Percentiles rank a stretch among this genome's conserved stretches.
phyloP scores from a whole-genome alignment of 2,329 filamentous ascomycete genomes.

The Pseudogymnoascus sp. region DNA sequence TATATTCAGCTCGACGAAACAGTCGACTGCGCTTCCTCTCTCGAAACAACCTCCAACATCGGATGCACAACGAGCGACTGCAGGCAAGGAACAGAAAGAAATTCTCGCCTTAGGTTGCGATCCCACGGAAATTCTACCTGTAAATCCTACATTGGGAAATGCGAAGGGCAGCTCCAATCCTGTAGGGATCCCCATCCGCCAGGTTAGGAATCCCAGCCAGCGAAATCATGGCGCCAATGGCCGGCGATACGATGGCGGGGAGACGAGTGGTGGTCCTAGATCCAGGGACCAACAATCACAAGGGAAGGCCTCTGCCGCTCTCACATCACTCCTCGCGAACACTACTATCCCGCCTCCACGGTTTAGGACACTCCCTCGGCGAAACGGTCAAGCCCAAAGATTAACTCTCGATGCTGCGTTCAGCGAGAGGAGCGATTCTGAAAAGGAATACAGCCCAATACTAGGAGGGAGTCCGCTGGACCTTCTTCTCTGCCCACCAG shows the following conservation, averaged over 20 bases:
- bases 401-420: conserved; percentile 53
- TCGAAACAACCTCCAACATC: not conserved
- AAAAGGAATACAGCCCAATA: conserved; percentile 51
- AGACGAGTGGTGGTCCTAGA: not conserved
- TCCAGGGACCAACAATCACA: not conserved
- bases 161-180: conserved; percentile 19
- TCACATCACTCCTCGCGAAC: conserved; percentile 54
- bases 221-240: conserved; percentile 20
- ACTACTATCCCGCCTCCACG: conserved; percentile 51
- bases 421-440: conserved; percentile 31
- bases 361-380: conserved; percentile 18
- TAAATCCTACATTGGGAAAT: not conserved
- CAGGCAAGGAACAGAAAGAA: not conserved
- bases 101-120: not conserved
- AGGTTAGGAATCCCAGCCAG: conserved; percentile 18
- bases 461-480: conserved; percentile 51
- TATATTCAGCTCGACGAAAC: conserved; percentile 18
- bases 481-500: conserved; percentile 52
- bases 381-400: conserved; percentile 23
- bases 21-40: not conserved
- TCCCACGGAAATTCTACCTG: not conserved
- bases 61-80: not conserved
- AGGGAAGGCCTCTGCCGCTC: conserved; percentile 33
- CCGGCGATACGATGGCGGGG: conserved; percentile 17
- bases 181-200: conserved; percentile 26